Evolutionary conservation across 208 protist species (phyloP), one percentile per base, ranked within the genome.

Genomic region (Trypanosoma melophagium): DNA sequence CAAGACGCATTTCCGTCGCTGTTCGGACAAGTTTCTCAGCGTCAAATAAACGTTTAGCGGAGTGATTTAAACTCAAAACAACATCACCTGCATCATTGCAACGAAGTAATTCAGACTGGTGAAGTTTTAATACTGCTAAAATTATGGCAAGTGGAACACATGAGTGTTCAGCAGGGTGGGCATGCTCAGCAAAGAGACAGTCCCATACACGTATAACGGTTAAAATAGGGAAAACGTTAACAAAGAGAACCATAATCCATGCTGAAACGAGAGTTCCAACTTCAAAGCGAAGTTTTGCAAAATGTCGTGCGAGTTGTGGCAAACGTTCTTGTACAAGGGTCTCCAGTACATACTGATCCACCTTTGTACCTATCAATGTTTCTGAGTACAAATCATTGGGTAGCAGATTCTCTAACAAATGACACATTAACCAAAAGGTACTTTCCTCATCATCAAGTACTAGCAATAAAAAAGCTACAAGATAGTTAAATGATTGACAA

Each of bases 401-500:
- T 4, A 92, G 68, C 14, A 92, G 54, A 38, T 69, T 60, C 67
- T 92, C 86, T 10, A 87, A 66, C 10, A 92, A 70, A 62, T 87
- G 62, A 13, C 76, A 47, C 45, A 84, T 68, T 22, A 87, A 53
- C 86, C 86, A 92, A 52, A 92, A 89, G 21, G 58, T 60, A 9
- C 76, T 63, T 62, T 92, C 86, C 63, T 89, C 86, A 52, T 92
- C 83, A 69, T 89, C 86, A 42, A 86, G 45, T 0, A 92, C 70
- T 7, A 92, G 54, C 22, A 92, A 67, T 41, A 85, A 51, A 50
- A 89, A 81, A 8, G 74, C 86, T 8, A 78, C 81, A 10, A 92
- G 52, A 45, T 80, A 92, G 64, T 92, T 92, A 66, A 92, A 89
- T 50, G 83, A 89, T 66, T 92, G 86, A 60, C 86, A 92, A 71